These are phyloP conservation scores for Schizothecium vesticola DNA, from an alignment of 495 filamentous ascomycete species.

Conservation along the genomic window DNA sequence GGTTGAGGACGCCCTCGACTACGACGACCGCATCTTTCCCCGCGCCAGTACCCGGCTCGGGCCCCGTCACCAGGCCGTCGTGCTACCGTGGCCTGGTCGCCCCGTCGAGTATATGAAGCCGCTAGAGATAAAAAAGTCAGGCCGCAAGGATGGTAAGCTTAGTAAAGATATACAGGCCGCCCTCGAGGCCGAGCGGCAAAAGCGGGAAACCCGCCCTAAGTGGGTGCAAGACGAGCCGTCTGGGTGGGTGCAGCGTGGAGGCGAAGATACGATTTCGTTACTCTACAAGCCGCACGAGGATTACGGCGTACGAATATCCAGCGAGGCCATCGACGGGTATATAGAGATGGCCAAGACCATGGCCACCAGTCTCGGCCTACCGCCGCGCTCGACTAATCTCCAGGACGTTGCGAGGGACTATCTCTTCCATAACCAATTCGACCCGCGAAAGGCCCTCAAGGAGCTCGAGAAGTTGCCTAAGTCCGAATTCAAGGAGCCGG, in stretches of 20 bases:
- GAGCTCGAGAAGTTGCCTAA: constrained; percentile 61
- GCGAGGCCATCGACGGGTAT: constrained; percentile 60
- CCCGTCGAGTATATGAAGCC: constrained; percentile 88
- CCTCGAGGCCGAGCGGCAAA: constrained; percentile 70
- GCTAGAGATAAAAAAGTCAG: constrained; percentile 68
- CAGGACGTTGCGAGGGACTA: constrained; percentile 77
- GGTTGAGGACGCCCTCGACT: constrained; percentile 95
- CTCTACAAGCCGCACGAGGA: constrained; percentile 59
- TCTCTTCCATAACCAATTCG: constrained; percentile 65
- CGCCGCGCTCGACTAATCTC: constrained; percentile 73
- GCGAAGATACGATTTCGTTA: constrained; percentile 57
- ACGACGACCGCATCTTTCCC: constrained; percentile 96
- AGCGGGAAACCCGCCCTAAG: constrained; percentile 74
- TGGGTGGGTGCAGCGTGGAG: constrained; percentile 79
- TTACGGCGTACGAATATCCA: constrained; percentile 41
- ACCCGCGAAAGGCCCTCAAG: constrained; percentile 66
- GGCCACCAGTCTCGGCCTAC: constrained; percentile 58
- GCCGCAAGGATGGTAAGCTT: constrained; percentile 61
- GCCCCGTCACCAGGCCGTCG: constrained; percentile 84
- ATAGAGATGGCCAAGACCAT: constrained; percentile 61
- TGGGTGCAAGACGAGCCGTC: constrained; percentile 89
- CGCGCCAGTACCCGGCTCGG: constrained; percentile 90
- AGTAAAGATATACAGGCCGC: constrained; percentile 75
- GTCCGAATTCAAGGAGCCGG: constrained; percentile 79
- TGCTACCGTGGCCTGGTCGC: constrained; percentile 75